phyloP scores from a whole-genome alignment of 1,284 basidiomycete species.

The Ceratobasidium sp. region DNA sequence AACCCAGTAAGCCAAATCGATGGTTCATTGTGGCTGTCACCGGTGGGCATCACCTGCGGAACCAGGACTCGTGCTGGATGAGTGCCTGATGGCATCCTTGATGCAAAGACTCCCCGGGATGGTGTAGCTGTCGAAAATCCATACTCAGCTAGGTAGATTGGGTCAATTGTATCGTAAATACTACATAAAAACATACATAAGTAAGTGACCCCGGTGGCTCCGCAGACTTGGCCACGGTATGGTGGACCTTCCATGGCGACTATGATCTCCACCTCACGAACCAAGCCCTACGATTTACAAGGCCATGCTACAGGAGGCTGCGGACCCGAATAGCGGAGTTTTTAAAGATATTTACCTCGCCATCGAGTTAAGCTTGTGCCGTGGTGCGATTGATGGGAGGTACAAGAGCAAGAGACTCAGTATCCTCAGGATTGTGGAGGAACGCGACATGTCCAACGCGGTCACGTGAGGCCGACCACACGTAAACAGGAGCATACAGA shows the following conservation, averaged over 20 bases:
- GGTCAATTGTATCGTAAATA: not conserved
- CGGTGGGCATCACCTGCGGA: not conserved
- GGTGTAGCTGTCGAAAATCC: not conserved
- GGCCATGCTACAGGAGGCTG: not conserved
- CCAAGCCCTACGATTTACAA: not conserved
- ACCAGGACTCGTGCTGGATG: not conserved
- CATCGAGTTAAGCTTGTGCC: too few relatives aligned
- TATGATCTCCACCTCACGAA: not conserved
- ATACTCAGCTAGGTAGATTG: not conserved
- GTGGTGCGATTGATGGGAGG: too few relatives aligned
- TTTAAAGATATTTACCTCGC: not conserved
- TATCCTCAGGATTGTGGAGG: too few relatives aligned
- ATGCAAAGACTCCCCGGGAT: not conserved
- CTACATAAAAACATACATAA: not conserved
- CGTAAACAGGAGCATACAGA: too few relatives aligned
- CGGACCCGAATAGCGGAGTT: not conserved
- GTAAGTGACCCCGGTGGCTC: not conserved
- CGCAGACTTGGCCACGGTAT: not conserved
- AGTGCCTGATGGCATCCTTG: not conserved
- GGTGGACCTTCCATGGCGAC: not conserved
- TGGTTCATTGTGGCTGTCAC: not conserved
- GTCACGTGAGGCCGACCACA: too few relatives aligned
- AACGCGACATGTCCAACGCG: too few relatives aligned
- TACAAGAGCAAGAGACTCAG: too few relatives aligned
- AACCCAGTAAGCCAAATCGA: too few relatives aligned